Base-by-base conservation (phyloP, 148 eudicot genomes). In the Dianthus caryophyllus region DNA sequence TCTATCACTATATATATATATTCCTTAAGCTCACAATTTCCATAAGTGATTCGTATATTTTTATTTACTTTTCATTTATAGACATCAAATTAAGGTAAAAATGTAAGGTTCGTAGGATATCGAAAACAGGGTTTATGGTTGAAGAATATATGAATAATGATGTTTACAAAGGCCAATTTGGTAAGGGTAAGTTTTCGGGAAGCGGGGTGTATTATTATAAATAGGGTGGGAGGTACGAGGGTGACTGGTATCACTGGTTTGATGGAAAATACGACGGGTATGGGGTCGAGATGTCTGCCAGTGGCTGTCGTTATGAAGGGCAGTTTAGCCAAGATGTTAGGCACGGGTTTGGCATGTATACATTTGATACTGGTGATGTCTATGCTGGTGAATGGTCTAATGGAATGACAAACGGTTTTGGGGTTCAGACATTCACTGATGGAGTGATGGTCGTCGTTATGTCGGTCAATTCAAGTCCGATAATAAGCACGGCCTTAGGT, bases 391-490 rank as follows among this genome's bases (percentile, higher is more conserved):
- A 91, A 74, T 91, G 97, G 97, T 88, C 87, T 25, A 91, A 79
- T 81, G 97, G 97, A 63, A 96, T 88, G 71, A 87, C 96, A 57
- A 96, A 91, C 82, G 97, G 97, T 13, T 87, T 90, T 77, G 97
- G 97, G 61, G 81, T 86, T 78, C 93, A 87, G 78, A 88, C 96
- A n/a, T n/a, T n/a, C n/a, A n/a, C n/a, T n/a, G n/a, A 24, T 91
- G 97, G 47, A 96, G 88, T 75, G 97, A 91, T 81, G 97, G 97
- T 1, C 88, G 97, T 76, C 75, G 90, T 26, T 91, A 84, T 79
- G 96, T 88, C 51, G 97, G 97, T n/a, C 96, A 91, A 61, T 91
- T 88, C 80, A 91, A 91, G 78, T 86, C 92, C 93, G 97, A 96
- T 36, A 90, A 88, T 71, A 91, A 91, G 85, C 97, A 91, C 77